Evolutionary conservation across 768 basidiomycete genomes (phyloP).

Genomic region (Boletus speciosus): DNA sequence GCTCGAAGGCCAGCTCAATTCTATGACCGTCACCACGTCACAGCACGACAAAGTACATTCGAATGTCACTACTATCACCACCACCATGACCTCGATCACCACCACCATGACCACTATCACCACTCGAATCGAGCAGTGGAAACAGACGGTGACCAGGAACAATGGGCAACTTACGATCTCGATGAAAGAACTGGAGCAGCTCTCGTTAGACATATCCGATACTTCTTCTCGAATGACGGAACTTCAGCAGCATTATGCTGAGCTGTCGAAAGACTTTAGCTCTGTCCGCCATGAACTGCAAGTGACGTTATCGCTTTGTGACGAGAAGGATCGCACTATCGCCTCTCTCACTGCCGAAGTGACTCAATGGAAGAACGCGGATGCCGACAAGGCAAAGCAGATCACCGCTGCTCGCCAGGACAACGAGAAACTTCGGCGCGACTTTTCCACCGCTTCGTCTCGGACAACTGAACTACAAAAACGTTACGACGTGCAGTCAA

Average conservation of each 20-base stretch:
- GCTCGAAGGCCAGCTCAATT: constrained; percentile 1
- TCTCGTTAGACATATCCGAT: constrained; percentile 1
- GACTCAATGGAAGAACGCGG: background rate
- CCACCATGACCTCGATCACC: background rate
- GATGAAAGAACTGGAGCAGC: constrained; percentile 2
- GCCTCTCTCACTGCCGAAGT: background rate
- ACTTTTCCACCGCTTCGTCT: background rate
- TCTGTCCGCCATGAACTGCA: background rate
- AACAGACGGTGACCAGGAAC: background rate
- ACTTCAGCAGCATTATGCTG: background rate
- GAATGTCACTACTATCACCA: background rate
- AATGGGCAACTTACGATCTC: background rate
- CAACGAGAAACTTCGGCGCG: background rate
- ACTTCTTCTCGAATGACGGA: background rate
- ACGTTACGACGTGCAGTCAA: background rate
- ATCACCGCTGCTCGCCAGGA: background rate
- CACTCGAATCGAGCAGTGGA: constrained; percentile 1
- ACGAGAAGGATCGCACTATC: background rate
- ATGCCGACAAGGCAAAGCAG: background rate
- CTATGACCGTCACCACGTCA: too few species aligned
- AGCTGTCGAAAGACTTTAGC: background rate
- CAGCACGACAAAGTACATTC: background rate
- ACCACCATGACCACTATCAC: background rate
- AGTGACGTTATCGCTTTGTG: background rate
- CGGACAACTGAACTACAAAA: background rate